These are phyloP conservation scores for Suhomyces kilbournensis DNA, from an alignment of 805 yeast genomes.

Conservation along the genomic window DNA sequence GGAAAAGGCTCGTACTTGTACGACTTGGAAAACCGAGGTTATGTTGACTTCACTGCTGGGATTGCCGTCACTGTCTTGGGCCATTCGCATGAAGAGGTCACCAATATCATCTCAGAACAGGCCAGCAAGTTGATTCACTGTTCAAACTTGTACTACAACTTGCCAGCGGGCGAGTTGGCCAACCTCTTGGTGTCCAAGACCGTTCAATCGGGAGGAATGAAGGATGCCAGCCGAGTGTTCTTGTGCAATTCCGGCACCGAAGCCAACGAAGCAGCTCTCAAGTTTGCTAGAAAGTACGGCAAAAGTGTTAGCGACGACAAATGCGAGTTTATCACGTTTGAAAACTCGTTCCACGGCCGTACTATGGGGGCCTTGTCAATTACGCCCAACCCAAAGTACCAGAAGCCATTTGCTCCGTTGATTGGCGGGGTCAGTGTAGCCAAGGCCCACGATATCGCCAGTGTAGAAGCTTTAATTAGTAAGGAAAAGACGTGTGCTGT, in stretches of 20 bases:
- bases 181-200: constrained; percentile 70
- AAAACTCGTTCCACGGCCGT: constrained; percentile 91
- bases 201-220: constrained; percentile 71
- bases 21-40: constrained; percentile 76
- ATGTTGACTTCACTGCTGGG: constrained; percentile 91
- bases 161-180: constrained; percentile 79
- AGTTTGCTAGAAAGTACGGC: constrained; percentile 77
- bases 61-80: constrained; percentile 97
- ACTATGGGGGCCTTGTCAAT: constrained; percentile 91
- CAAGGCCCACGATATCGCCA: constrained; percentile 53
- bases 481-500: constrained; percentile 78
- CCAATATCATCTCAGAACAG: constrained; percentile 71
- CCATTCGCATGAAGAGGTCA: constrained; percentile 73
- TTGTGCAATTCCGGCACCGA: constrained; percentile 60
- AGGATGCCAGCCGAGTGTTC: constrained; percentile 70
- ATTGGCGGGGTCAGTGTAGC: constrained; percentile 85
- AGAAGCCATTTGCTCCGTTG: constrained; percentile 85
- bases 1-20: constrained; percentile 81
- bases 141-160: constrained; percentile 81
- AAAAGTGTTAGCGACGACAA: constrained; percentile 52
- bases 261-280: constrained; percentile 58
- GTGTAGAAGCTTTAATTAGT: constrained; percentile 54
- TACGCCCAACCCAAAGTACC: constrained; percentile 91
- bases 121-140: constrained; percentile 71
- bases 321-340: constrained; percentile 79